phyloP scores from a whole-genome alignment of 148 eudicot genomes.

The Vaccinium darrowii region DNA sequence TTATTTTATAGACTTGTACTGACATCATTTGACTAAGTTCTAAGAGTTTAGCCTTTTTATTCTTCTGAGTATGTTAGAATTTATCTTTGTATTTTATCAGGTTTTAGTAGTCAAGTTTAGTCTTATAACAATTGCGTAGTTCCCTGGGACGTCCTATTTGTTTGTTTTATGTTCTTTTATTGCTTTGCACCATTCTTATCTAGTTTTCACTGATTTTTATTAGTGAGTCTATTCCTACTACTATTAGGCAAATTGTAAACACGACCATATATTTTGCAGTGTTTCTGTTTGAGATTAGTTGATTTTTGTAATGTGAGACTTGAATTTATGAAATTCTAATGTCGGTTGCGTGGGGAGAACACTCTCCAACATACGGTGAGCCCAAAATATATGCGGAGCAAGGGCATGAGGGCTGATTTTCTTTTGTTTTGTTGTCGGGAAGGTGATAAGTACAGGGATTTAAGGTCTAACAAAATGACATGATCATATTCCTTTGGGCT shows the following conservation, averaged over 20 bases:
- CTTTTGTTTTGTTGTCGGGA: not conserved
- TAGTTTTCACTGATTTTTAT: not conserved
- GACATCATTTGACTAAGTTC: too few species aligned
- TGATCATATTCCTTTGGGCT: not conserved
- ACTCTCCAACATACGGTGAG: not conserved
- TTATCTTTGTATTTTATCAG: not conserved
- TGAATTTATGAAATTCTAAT: not conserved
- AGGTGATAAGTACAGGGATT: not conserved
- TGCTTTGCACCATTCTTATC: not conserved
- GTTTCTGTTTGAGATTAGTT: not conserved
- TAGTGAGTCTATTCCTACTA: not conserved
- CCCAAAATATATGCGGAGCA: too few species aligned
- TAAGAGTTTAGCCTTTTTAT: too few species aligned
- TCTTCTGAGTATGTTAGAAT: not conserved
- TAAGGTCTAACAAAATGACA: not conserved
- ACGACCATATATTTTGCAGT: not conserved
- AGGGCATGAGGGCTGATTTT: not conserved
- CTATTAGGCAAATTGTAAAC: not conserved
- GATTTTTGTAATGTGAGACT: not conserved
- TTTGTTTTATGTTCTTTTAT: not conserved
- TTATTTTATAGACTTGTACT: too few species aligned
- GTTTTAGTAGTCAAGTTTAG: not conserved
- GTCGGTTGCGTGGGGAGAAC: not conserved
- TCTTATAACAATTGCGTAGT: not conserved
- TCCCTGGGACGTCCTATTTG: not conserved